Evolutionary conservation across 345 rosid species (phyloP).

Genomic region (Lumnitzera littorea): DNA sequence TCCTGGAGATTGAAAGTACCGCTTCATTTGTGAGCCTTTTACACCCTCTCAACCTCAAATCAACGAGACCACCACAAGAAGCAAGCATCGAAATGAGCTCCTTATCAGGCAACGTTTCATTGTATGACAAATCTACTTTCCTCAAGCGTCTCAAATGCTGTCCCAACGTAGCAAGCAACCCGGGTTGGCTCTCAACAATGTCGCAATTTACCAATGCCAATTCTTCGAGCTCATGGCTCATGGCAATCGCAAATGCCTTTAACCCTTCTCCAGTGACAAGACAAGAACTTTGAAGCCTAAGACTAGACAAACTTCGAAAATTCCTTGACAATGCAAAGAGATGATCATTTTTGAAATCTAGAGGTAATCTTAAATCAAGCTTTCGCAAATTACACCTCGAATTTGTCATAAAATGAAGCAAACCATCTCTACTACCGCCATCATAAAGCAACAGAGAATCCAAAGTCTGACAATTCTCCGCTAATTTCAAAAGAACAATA

Average conservation of each 20-base stretch:
- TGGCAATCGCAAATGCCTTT: constrained; percentile 41
- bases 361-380: constrained; percentile 70
- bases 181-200: constrained; percentile 60
- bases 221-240: constrained; percentile 48
- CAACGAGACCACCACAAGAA: constrained; percentile 46
- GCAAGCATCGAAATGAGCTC: constrained; percentile 63
- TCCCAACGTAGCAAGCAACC: constrained; percentile 73
- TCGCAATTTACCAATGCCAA: constrained; percentile 63
- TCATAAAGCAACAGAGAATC: constrained; percentile 65
- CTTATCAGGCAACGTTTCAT: constrained; percentile 61
- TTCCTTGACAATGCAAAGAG: constrained; percentile 45
- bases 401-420: constrained; percentile 54
- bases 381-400: constrained; percentile 40
- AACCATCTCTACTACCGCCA: constrained; percentile 69
- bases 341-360: constrained; percentile 74
- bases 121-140: constrained; percentile 55
- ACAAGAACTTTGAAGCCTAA: constrained; percentile 71
- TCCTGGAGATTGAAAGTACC: constrained; percentile 35
- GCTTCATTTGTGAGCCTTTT: constrained; percentile 34
- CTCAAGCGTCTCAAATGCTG: constrained; percentile 52
- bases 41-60: constrained; percentile 66
- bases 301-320: constrained; percentile 34
- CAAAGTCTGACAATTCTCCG: constrained; percentile 49
- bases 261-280: constrained; percentile 76
- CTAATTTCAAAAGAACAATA: constrained; percentile 43